phyloP scores from a whole-genome alignment of 2,329 filamentous ascomycete species.

The Diaporthe humulicola region DNA sequence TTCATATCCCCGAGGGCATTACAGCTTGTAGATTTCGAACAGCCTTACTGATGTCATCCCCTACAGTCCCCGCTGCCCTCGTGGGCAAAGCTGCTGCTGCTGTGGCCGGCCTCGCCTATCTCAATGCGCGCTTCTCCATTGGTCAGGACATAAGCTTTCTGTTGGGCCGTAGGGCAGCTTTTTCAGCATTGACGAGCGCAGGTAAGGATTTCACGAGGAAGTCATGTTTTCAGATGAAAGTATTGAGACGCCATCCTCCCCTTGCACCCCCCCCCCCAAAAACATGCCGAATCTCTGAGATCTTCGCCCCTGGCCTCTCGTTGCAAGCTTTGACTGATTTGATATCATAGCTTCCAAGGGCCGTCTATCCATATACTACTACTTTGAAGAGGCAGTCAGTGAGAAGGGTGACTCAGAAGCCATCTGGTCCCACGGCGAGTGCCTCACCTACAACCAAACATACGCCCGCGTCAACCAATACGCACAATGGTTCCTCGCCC shows the following conservation, averaged over 20 bases:
- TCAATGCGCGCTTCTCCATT: constrained; percentile 79
- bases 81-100: constrained; percentile 29
- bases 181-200: constrained; percentile 61
- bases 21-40: not conserved
- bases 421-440: constrained; percentile 76
- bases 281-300: not conserved
- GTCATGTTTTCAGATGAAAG: constrained; percentile 26
- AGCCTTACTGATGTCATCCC: not conserved
- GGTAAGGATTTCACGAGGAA: constrained; percentile 51
- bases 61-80: constrained; percentile 24
- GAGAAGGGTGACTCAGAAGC: constrained; percentile 66
- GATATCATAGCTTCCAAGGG: constrained; percentile 60
- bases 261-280: constrained; percentile 36
- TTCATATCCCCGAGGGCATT: not conserved
- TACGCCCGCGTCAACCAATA: constrained; percentile 71
- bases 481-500: constrained; percentile 70
- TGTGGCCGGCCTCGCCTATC: constrained; percentile 63
- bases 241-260: constrained; percentile 14
- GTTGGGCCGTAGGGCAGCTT: constrained; percentile 54
- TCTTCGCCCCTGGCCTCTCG: not conserved
- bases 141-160: constrained; percentile 69
- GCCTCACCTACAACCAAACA: constrained; percentile 70
- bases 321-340: constrained; percentile 4
- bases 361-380: constrained; percentile 73
- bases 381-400: constrained; percentile 70